Conservation (phyloP, 768 basidiomycete genomes). For the Hypholoma sublateritium region DNA sequence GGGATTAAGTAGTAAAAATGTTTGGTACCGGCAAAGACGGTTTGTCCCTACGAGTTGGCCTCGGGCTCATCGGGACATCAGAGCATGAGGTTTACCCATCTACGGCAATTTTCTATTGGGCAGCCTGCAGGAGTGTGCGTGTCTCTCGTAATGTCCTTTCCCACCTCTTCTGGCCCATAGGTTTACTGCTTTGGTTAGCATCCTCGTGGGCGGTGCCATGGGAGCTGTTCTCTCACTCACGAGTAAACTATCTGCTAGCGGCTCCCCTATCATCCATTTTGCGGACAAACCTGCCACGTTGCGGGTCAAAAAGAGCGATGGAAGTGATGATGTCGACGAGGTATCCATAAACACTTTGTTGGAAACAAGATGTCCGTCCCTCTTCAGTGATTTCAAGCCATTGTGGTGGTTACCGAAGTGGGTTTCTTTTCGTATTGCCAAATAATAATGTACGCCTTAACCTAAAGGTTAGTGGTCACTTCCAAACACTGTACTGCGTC, state of each 20-base stretch:
- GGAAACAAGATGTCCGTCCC: slow-evolving; percentile 40
- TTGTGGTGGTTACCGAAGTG: slow-evolving; percentile 53
- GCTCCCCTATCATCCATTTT: slow-evolving; percentile 36
- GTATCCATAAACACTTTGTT: slow-evolving; percentile 38
- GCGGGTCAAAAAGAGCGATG: slow-evolving; percentile 29
- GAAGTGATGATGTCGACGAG: slow-evolving; percentile 31
- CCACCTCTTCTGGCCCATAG: neutral
- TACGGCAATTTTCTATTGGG: neutral
- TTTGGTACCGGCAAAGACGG: no score
- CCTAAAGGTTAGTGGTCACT: slow-evolving; percentile 46
- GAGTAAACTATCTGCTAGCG: slow-evolving; percentile 19
- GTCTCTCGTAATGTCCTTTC: slow-evolving; percentile 2
- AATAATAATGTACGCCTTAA: neutral
- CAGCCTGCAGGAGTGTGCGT: neutral
- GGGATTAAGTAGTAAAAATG: no score
- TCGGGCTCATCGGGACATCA: neutral
- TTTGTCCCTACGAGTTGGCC: neutral
- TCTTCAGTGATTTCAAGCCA: slow-evolving; percentile 42
- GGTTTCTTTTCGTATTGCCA: slow-evolving; percentile 14
- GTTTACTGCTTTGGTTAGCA: slow-evolving; percentile 18
- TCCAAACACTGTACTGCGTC: slow-evolving; percentile 63
- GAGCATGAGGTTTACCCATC: neutral
- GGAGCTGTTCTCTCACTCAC: slow-evolving; percentile 33
- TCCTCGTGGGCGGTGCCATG: slow-evolving; percentile 33
- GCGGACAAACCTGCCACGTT: slow-evolving; percentile 36